A percentile compares a stretch with the other conserved stretches of the same genome.
Conservation (phyloP, 495 filamentous ascomycete species). For the Trypethelium eluteriae region DNA sequence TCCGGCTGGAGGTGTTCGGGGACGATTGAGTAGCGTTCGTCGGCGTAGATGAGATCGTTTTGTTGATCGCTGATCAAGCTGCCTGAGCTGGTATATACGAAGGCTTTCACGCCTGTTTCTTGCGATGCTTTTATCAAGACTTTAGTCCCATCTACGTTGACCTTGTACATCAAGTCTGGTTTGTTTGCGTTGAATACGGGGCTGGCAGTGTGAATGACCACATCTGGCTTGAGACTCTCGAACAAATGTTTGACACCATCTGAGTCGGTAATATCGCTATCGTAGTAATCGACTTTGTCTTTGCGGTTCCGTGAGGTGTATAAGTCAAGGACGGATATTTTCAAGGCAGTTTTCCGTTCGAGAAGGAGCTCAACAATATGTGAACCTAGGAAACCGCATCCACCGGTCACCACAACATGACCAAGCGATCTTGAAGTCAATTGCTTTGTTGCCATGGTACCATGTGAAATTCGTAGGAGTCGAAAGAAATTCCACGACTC, state of each 20-base stretch:
- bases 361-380: conserved; percentile 46
- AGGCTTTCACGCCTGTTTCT: conserved; percentile 71
- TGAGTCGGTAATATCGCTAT: conserved; percentile 78
- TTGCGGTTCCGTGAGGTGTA: conserved; percentile 51
- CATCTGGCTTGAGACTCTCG: conserved; percentile 62
- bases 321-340: conserved; percentile 80
- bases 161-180: conserved; percentile 63
- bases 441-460: background rate
- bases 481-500: background rate
- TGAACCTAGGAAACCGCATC: conserved; percentile 48
- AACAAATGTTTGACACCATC: conserved; percentile 59
- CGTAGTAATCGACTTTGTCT: conserved; percentile 66
- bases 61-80: conserved; percentile 77
- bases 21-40: conserved; percentile 79
- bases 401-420: conserved; percentile 45
- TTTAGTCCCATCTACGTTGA: conserved; percentile 87
- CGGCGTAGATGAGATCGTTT: conserved; percentile 77
- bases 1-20: conserved; percentile 64
- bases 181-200: conserved; percentile 24
- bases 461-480: background rate
- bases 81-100: conserved; percentile 91
- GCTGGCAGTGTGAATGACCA: conserved; percentile 87
- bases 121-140: conserved; percentile 68
- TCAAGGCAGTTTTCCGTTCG: conserved; percentile 42
- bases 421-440: conserved; percentile 23